Percentiles rank a stretch among this genome's conserved stretches.
These are phyloP conservation scores for Daldinia eschscholtzii DNA, from an alignment of 2,329 filamentous ascomycete genomes.

Conservation along the genomic window DNA sequence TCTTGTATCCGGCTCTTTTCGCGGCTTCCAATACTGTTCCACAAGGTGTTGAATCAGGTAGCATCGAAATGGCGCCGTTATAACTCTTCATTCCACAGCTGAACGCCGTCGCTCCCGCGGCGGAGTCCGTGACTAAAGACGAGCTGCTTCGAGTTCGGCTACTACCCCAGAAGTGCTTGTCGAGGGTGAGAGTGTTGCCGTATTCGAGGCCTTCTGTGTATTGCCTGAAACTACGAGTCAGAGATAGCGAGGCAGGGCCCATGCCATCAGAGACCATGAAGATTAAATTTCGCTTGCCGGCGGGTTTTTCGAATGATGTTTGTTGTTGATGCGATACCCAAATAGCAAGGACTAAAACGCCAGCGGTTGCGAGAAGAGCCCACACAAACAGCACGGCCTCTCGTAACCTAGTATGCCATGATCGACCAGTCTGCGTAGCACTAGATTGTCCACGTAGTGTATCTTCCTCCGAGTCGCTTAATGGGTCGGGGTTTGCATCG, in stretches of 20 bases:
- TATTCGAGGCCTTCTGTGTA: conserved; percentile 78
- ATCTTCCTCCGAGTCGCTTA: conserved; percentile 54
- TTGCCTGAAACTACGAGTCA: conserved; percentile 90
- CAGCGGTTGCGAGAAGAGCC: conserved; percentile 83
- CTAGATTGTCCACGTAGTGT: conserved; percentile 51
- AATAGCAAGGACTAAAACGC: conserved; percentile 84
- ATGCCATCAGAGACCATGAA: conserved; percentile 99
- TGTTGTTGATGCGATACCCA: conserved; percentile 77
- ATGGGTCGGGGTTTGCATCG: conserved; percentile 31
- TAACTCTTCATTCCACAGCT: conserved; percentile 94
- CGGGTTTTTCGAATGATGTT: conserved; percentile 55
- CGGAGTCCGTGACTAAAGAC: conserved; percentile 92
- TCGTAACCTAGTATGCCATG: conserved; percentile 63
- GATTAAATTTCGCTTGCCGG: conserved; percentile 89
- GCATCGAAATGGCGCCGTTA: conserved; percentile 92
- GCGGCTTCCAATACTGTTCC: conserved; percentile 94
- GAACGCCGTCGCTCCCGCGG: conserved; percentile 97
- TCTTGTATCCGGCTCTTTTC: conserved; percentile 90
- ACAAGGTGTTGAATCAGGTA: conserved; percentile 87
- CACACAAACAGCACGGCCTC: conserved; percentile 84
- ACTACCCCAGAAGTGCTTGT: conserved; percentile 90
- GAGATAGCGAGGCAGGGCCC: conserved; percentile 89
- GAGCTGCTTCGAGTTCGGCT: conserved; percentile 87
- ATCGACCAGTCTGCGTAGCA: conserved; percentile 43
- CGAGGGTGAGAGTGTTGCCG: conserved; percentile 81